Conservation (phyloP, 2,329 filamentous ascomycete species). For the Arthrobotrys entomopaga region DNA sequence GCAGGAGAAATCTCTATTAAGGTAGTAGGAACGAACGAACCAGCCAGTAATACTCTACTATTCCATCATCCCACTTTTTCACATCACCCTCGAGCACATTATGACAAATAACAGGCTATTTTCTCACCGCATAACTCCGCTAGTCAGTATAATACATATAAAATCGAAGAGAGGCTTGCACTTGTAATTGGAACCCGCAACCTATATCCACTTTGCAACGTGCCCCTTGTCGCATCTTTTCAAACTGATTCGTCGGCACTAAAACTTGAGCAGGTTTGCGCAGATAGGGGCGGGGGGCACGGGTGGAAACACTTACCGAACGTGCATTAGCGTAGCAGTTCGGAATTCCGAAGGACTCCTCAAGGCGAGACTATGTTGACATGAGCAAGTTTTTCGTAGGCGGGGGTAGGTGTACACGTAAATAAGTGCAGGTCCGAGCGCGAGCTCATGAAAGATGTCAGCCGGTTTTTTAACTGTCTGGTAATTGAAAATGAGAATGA, state of each 20-base stretch:
- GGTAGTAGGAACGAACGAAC: background rate
- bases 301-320: conserved; percentile 42
- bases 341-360: conserved; percentile 36
- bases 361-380: conserved; percentile 14
- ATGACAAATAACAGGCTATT: conserved; percentile 28
- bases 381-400: conserved; percentile 34
- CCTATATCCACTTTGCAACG: background rate
- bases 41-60: background rate
- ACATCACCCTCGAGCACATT: conserved; percentile 35
- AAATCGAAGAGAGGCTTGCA: background rate
- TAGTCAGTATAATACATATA: background rate
- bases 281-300: conserved; percentile 30
- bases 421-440: conserved; percentile 3
- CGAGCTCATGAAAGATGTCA: too few species aligned
- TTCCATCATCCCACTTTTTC: conserved; percentile 3
- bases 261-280: conserved; percentile 51
- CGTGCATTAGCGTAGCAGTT: conserved; percentile 55
- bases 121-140: background rate
- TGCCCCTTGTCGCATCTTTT: conserved; percentile 25
- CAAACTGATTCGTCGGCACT: conserved; percentile 32
- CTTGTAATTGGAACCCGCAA: background rate
- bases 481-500: too few species aligned
- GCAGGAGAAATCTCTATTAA: background rate
- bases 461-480: too few species aligned
- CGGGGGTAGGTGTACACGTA: conserved; percentile 20